Conservation (phyloP, 139 green algal genomes). For the Eudorina sp. region DNA sequence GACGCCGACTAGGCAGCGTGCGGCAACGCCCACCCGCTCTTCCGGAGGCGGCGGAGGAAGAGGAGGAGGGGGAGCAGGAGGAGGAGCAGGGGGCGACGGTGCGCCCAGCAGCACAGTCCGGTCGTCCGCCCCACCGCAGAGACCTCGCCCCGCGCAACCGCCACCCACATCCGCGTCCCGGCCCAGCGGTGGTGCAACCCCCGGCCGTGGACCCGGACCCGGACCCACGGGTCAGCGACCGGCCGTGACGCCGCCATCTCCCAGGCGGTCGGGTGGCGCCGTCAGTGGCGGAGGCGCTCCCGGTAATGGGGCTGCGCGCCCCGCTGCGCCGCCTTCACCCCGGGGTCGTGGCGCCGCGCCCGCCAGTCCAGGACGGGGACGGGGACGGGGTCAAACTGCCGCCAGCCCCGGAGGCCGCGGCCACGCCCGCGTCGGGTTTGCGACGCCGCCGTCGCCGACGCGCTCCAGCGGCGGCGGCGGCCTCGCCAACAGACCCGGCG, state of each 20-base stretch:
- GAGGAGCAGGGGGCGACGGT: background rate
- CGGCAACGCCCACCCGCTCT: background rate
- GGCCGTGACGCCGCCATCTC: background rate
- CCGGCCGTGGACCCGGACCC: background rate
- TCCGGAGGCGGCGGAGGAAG: background rate
- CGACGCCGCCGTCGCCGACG: background rate
- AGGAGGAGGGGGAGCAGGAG: background rate
- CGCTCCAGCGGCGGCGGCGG: background rate
- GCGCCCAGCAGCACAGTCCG: background rate
- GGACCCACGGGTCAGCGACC: background rate
- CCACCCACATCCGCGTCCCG: background rate
- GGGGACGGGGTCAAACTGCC: no score
- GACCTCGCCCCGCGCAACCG: background rate
- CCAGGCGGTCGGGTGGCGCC: background rate
- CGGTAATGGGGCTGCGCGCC: background rate
- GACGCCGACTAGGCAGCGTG: conserved; percentile 21
- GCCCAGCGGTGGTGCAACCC: background rate
- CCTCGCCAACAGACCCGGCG: background rate
- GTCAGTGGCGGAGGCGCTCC: background rate
- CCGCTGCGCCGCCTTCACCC: background rate
- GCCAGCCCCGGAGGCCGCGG: background rate
- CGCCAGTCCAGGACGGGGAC: background rate
- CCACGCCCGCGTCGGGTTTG: background rate
- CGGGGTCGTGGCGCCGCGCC: background rate
- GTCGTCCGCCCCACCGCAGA: conserved; percentile 2